Evolutionary conservation across 441 rosid genomes (phyloP).

Genomic region (Populus tomentosa): DNA sequence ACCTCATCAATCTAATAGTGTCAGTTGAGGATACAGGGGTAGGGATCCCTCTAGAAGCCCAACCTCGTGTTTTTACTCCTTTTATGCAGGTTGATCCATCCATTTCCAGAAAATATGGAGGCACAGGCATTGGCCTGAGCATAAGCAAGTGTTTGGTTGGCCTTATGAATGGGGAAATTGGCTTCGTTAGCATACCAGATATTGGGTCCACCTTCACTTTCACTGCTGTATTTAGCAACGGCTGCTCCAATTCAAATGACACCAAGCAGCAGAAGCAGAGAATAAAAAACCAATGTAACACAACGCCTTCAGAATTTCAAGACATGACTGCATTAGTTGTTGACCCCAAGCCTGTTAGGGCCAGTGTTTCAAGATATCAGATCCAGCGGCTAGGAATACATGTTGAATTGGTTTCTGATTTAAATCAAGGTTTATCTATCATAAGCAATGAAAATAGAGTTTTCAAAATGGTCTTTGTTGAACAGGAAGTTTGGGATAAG

Average conservation of each 20-base stretch:
- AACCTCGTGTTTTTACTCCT: constrained; percentile 87
- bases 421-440: constrained; percentile 40
- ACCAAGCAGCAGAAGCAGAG: constrained; percentile 43
- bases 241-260: constrained; percentile 38
- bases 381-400: constrained; percentile 70
- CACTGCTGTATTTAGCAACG: constrained; percentile 65
- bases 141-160: constrained; percentile 87
- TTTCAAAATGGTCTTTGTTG: constrained; percentile 60
- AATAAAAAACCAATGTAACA: constrained; percentile 35
- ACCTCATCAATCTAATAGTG: constrained; percentile 54
- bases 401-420: constrained; percentile 53
- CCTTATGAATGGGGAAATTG: constrained; percentile 87
- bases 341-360: constrained; percentile 62
- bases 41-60: constrained; percentile 87
- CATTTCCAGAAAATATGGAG: constrained; percentile 80
- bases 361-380: constrained; percentile 73
- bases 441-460: constrained; percentile 28
- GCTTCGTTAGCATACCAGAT: constrained; percentile 69
- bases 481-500: constrained; percentile 77
- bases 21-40: constrained; percentile 94
- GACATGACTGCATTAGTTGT: constrained; percentile 75
- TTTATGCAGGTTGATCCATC: constrained; percentile 93
- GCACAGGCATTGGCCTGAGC: constrained; percentile 96
- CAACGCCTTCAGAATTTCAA: constrained; percentile 41
- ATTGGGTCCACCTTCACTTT: constrained; percentile 85